Conservation (phyloP, 805 yeast species). For the Danielia oregonensis region DNA sequence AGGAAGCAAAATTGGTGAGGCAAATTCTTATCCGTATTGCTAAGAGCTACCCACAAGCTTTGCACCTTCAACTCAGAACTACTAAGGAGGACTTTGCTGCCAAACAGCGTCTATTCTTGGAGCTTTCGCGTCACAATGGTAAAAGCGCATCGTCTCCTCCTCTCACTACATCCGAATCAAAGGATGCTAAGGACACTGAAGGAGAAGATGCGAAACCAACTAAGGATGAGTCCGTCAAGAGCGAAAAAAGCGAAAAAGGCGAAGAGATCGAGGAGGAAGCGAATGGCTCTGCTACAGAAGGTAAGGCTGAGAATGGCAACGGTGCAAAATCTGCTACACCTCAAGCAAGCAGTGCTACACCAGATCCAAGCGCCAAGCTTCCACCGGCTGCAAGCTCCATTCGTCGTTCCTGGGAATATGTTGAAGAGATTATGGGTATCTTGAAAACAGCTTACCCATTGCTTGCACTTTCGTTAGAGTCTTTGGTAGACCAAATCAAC, state of each 20-base stretch:
- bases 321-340: constrained; percentile 1
- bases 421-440: constrained; percentile 88
- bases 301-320: constrained; percentile 2
- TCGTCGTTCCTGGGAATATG: constrained; percentile 89
- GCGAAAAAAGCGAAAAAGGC: constrained; percentile 2
- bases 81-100: constrained; percentile 92
- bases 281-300: constrained; percentile 4
- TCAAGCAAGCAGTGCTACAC: background rate
- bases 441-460: constrained; percentile 95
- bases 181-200: constrained; percentile 7
- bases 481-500: constrained; percentile 91
- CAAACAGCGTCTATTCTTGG: constrained; percentile 69
- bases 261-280: constrained; percentile 3
- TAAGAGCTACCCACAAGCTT: constrained; percentile 94
- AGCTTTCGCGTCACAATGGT: constrained; percentile 21
- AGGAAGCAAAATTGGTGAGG: constrained; percentile 86
- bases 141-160: constrained; percentile 2
- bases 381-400: constrained; percentile 8
- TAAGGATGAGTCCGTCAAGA: constrained; percentile 1
- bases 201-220: constrained; percentile 1
- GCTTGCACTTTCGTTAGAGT: constrained; percentile 86
- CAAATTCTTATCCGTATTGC: constrained; percentile 89
- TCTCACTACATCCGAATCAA: constrained; percentile 8
- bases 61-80: constrained; percentile 92
- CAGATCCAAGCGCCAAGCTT: background rate